phyloP scores from a whole-genome alignment of 208 protist genomes.

The Leishmania guyanensis region DNA sequence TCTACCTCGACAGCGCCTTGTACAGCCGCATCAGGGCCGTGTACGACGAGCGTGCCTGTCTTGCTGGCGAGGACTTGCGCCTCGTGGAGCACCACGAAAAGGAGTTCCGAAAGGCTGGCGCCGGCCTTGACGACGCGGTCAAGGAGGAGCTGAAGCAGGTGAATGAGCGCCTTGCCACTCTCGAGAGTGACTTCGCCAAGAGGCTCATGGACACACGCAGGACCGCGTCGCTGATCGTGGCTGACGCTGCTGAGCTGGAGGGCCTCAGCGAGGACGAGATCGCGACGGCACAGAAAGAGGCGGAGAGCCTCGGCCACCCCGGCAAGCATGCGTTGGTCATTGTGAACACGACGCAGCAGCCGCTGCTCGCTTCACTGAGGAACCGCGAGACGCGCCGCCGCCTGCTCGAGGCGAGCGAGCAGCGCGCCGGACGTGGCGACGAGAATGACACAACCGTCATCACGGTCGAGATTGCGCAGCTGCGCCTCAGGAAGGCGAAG shows the following conservation, averaged over 20 bases:
- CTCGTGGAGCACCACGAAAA: constrained; percentile 45
- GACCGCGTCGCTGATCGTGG: constrained; percentile 36
- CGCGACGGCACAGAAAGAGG: constrained; percentile 30
- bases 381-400: constrained; percentile 44
- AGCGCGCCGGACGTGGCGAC: constrained; percentile 14
- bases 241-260: constrained; percentile 41
- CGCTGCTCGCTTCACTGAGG: constrained; percentile 36
- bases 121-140: constrained; percentile 26
- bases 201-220: constrained; percentile 40
- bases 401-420: constrained; percentile 42
- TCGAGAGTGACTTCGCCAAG: constrained; percentile 39
- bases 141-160: constrained; percentile 50
- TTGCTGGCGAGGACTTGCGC: constrained; percentile 43
- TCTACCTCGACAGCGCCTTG: constrained; percentile 52
- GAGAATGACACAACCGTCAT: constrained; percentile 33
- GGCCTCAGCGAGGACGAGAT: constrained; percentile 46
- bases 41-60: constrained; percentile 32
- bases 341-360: constrained; percentile 64
- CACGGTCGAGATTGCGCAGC: constrained; percentile 32
- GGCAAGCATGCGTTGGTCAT: constrained; percentile 53
- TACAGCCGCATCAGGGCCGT: constrained; percentile 54
- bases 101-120: constrained; percentile 46
- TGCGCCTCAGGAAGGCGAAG: constrained; percentile 50
- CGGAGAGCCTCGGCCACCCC: constrained; percentile 32
- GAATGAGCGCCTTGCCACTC: constrained; percentile 46